Evolutionary conservation across 371 early-diverging fungal species (phyloP).

Genomic region (Smittium culicis): DNA sequence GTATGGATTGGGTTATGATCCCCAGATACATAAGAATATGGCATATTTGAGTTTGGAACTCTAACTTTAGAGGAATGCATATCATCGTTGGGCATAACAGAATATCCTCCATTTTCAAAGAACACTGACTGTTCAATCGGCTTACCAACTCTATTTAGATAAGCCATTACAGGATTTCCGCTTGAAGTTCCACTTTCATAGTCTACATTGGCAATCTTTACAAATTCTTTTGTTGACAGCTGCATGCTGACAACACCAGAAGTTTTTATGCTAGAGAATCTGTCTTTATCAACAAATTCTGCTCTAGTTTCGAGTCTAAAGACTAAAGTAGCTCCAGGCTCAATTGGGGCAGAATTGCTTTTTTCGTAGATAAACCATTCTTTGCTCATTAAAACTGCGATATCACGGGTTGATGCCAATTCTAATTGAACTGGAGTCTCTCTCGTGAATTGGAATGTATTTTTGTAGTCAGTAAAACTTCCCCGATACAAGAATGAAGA

Average conservation of each 20-base stretch:
- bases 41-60: conserved; percentile 55
- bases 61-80: conserved; percentile 70
- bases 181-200: conserved; percentile 45
- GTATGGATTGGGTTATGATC: conserved; percentile 95
- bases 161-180: conserved; percentile 31
- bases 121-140: conserved; percentile 26
- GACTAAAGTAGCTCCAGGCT: conserved; percentile 55
- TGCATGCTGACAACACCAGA: conserved; percentile 69
- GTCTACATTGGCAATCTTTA: conserved; percentile 67
- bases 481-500: conserved; percentile 87
- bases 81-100: conserved; percentile 70
- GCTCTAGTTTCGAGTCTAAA: conserved; percentile 63
- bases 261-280: conserved; percentile 55
- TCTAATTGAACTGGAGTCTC: conserved; percentile 74
- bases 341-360: conserved; percentile 46
- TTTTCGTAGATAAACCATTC: conserved; percentile 76
- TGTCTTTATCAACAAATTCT: conserved; percentile 53
- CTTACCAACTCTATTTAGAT: conserved; percentile 26
- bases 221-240: conserved; percentile 45
- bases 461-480: conserved; percentile 61
- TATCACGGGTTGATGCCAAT: conserved; percentile 49
- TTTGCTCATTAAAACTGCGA: conserved; percentile 77
- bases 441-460: conserved; percentile 23
- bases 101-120: conserved; percentile 78
- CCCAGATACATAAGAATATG: conserved; percentile 77